Evolutionary conservation across 352 stramenopile genomes (phyloP), one percentile per base, ranked within the genome.

Genomic region (Phytophthora cactorum): DNA sequence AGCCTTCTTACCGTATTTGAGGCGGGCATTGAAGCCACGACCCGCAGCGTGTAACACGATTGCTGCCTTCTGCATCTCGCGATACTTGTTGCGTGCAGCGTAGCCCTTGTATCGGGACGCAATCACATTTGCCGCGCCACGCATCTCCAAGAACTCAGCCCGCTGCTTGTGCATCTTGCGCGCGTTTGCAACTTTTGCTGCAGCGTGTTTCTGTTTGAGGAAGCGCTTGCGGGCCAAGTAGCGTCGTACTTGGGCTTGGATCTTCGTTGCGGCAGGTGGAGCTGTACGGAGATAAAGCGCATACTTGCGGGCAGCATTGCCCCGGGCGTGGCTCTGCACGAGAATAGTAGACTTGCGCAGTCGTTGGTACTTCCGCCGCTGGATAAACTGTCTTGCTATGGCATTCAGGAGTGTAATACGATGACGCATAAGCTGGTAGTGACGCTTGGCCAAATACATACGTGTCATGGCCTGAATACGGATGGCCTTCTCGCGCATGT

Each of bases 1-100:
- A 32, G 89, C 89, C 63, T 92, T 95, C 59, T 96, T 96, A 52
- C 89, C 89, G 54, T 91, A 95, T 66, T 96, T 96, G 17, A 95
- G 72, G 11, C 89, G 81, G 14, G 88, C 89, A 34, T 92, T 70
- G 59, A 89, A 96, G 15, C 89, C 89, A 32, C 89, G 84, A 15
- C 89, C 89, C 7, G 77, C 83, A 38, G 89, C 89, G 52, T 96
- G 89, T 4, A 96, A 66, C 25, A 86, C 66, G 45, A 96, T 82
- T n/a, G 84, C 89, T 22, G 89, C 80, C 27, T 76, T 72, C 54
- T 92, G 79, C 84, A 93, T 93, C 11, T 85, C 65, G 12, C 64
- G 46, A 64, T 94, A 96, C 39, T 84, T 88, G 12, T 78, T 86
- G 6, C 66, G 74, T 5, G 66, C 78, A 50, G 72, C 54, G 68